Percentiles rank a stretch among this genome's conserved stretches.
These are phyloP conservation scores for Noccaea bulbosa DNA, from an alignment of 345 rosid genomes.

Conservation along the genomic window DNA sequence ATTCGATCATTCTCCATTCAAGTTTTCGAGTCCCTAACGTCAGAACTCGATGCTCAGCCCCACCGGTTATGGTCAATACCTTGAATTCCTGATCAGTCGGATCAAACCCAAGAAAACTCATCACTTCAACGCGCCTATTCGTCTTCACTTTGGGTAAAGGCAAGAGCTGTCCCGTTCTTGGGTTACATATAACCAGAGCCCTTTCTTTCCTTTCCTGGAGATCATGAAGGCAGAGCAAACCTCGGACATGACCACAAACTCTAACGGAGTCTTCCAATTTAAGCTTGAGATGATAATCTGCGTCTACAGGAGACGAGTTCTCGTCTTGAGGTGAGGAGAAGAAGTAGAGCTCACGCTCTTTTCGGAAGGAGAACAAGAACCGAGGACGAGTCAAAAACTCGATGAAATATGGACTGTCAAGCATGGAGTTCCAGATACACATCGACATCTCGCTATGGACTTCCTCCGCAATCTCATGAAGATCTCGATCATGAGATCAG, in stretches of 20 bases:
- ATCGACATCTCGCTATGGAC: background rate
- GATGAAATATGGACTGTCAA: background rate
- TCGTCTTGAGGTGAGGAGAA: background rate
- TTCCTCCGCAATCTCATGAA: too few relatives aligned
- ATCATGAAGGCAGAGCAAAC: background rate
- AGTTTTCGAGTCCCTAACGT: background rate
- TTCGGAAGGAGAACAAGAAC: background rate
- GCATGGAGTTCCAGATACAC: background rate
- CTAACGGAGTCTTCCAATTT: too few relatives aligned
- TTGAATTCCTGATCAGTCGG: background rate
- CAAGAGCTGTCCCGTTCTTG: background rate
- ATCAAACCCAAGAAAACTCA: background rate
- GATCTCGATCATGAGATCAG: too few relatives aligned
- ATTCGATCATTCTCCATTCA: background rate
- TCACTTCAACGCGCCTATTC: background rate
- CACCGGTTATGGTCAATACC: background rate
- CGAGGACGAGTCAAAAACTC: background rate
- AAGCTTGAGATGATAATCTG: background rate
- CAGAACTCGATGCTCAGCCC: background rate
- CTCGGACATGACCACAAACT: background rate
- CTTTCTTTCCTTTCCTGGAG: background rate
- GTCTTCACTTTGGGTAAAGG: slow-evolving; percentile 5
- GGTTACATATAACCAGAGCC: background rate
- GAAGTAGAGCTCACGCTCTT: background rate
- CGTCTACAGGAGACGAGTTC: too few relatives aligned